Evolutionary conservation across 129 eudicot genomes (phyloP).

Genomic region (Pittosporum tobira): DNA sequence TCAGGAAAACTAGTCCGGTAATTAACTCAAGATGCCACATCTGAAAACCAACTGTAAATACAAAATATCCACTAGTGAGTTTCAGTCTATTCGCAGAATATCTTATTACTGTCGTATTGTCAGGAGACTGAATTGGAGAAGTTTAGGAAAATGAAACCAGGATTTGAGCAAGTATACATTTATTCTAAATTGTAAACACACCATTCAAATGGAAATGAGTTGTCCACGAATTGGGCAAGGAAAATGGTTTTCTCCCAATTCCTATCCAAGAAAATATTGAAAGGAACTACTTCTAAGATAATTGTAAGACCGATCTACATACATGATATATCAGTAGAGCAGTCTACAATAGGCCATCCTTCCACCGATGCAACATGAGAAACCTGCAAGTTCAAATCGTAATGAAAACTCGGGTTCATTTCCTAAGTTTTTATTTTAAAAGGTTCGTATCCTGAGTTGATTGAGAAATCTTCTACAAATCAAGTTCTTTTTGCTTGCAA

Average conservation of each 20-base stretch:
- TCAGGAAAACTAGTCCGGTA: constrained; percentile 56
- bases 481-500: too few species aligned
- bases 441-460: neutral
- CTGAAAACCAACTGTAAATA: constrained; percentile 60
- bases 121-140: neutral
- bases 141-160: constrained; percentile 1
- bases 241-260: neutral
- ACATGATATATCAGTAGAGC: constrained; percentile 62
- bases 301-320: constrained; percentile 14
- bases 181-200: neutral
- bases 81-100: neutral
- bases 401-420: neutral
- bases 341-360: constrained; percentile 72
- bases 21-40: constrained; percentile 71
- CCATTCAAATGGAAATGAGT: too few species aligned
- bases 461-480: neutral
- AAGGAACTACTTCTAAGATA: neutral
- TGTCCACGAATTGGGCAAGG: too few species aligned
- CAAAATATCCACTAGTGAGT: constrained; percentile 4
- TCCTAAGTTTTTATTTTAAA: too few species aligned
- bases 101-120: neutral
- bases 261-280: neutral
- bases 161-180: neutral
- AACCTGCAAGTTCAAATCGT: constrained; percentile 39
- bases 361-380: constrained; percentile 68